phyloP scores from a whole-genome alignment of 257 asterid genomes.

The Marsdenia floribunda region DNA sequence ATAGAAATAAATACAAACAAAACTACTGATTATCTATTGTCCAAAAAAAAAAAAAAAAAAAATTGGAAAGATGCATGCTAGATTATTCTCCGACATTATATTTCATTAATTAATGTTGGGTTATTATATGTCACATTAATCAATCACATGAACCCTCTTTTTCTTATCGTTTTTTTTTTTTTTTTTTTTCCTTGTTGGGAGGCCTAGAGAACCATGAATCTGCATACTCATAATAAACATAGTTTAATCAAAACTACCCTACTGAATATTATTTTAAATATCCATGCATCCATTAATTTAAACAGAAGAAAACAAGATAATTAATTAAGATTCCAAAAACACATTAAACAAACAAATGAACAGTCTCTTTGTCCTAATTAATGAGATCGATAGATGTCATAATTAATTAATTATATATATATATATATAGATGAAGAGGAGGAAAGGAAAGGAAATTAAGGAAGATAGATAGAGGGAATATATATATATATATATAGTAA shows the following conservation, averaged over 20 bases:
- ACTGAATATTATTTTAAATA: conserved; percentile 15
- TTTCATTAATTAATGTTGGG: conserved; percentile 17
- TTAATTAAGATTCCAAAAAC: background rate
- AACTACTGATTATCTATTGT: background rate
- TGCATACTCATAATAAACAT: too few relatives aligned
- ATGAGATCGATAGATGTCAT: too few relatives aligned
- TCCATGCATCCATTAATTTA: background rate
- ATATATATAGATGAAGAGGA: too few relatives aligned
- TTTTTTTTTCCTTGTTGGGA: too few relatives aligned
- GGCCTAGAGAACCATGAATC: too few relatives aligned
- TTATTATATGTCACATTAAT: conserved; percentile 16
- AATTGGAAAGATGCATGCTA: conserved; percentile 29
- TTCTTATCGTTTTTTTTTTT: too few relatives aligned
- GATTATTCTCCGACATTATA: conserved; percentile 46
- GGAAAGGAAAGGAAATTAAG: too few relatives aligned
- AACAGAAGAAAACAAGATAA: conserved; percentile 18
- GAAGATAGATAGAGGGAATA: too few relatives aligned
- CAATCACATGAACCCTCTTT: conserved; percentile 18
- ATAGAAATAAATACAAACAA: background rate
- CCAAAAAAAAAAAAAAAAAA: conserved; percentile 5
- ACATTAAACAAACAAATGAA: conserved; percentile 17
- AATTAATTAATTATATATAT: too few relatives aligned
- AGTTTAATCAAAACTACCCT: conserved; percentile 6
- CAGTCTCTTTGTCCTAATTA: too few relatives aligned
- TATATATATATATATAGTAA: too few relatives aligned